Percentiles rank a stretch among this genome's conserved stretches.
phyloP scores from a whole-genome alignment of 2,329 filamentous ascomycete species.

The Aspergillus ibericus region DNA sequence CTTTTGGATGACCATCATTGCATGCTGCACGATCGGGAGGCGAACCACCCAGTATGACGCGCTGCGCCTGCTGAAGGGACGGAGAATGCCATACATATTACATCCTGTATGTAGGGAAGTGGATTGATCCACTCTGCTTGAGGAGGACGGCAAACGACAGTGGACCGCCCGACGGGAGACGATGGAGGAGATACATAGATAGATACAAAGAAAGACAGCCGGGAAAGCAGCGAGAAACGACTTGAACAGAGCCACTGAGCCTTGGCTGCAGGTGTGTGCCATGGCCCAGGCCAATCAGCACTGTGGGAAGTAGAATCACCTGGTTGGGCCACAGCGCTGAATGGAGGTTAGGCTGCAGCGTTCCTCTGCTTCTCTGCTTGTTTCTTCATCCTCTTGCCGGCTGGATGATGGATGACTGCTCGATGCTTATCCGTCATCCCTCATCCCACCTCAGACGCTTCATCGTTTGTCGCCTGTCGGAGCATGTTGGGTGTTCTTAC shows the following conservation, averaged over 20 bases:
- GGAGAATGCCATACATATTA: not conserved
- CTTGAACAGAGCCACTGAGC: too few species aligned
- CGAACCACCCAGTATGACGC: not conserved
- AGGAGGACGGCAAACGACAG: too few species aligned
- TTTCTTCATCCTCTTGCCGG: not conserved
- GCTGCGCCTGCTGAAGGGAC: not conserved
- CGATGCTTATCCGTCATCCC: not conserved
- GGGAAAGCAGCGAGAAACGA: too few species aligned
- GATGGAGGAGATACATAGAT: too few species aligned
- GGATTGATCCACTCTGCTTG: slow-evolving; percentile 2
- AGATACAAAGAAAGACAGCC: too few species aligned
- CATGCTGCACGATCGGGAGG: not conserved
- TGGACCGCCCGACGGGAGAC: too few species aligned
- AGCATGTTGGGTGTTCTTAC: not conserved
- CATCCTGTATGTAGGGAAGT: not conserved
- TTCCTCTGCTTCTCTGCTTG: not conserved
- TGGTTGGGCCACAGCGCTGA: slow-evolving; percentile 3
- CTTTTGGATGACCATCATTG: not conserved
- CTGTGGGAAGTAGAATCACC: not conserved
- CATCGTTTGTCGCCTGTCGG: not conserved
- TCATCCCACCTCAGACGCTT: not conserved
- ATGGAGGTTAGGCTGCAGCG: slow-evolving; percentile 3
- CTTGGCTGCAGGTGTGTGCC: not conserved
- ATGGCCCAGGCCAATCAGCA: not conserved
- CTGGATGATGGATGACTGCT: too few species aligned